Conservation (phyloP, 73 alveolate genomes). For the Loxodes magnus region DNA sequence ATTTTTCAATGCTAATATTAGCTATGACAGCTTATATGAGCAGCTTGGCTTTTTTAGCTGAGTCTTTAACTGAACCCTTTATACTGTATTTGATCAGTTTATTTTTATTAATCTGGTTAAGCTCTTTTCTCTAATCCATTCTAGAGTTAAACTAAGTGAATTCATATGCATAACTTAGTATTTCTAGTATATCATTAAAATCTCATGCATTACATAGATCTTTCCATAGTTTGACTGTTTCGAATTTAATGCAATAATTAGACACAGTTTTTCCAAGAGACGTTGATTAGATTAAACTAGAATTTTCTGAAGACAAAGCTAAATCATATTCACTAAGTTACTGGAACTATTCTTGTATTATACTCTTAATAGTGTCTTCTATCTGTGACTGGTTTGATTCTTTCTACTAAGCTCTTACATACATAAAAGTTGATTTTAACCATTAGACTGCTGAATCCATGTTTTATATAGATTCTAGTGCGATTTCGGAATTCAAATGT, state of each 20-base stretch:
- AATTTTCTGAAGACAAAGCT: slow-evolving; percentile 69
- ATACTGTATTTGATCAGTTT: slow-evolving; percentile 98
- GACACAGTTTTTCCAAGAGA: slow-evolving; percentile 95
- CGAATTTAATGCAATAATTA: slow-evolving; percentile 93
- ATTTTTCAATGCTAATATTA: no score
- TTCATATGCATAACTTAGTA: slow-evolving; percentile 91
- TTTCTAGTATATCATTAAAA: slow-evolving; percentile 90
- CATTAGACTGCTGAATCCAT: slow-evolving; percentile 96
- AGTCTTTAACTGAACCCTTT: slow-evolving; percentile 96
- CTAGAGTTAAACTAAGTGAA: slow-evolving; percentile 96
- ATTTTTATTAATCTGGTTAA: slow-evolving; percentile 55
- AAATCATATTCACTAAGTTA: slow-evolving; percentile 67
- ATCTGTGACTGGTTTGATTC: slow-evolving; percentile 1
- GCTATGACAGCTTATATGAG: no score
- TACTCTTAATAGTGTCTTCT: slow-evolving; percentile 45
- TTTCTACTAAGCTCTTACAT: slow-evolving; percentile 38
- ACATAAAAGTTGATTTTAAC: slow-evolving; percentile 96
- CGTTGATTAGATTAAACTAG: slow-evolving; percentile 75
- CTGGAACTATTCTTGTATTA: slow-evolving; percentile 86
- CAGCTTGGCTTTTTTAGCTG: slow-evolving; percentile 93
- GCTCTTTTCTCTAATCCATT: slow-evolving; percentile 92
- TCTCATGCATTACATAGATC: slow-evolving; percentile 91
- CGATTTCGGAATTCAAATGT: slow-evolving; percentile 94
- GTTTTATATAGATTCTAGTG: slow-evolving; percentile 75
- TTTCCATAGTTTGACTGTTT: slow-evolving; percentile 90